Base-by-base conservation (phyloP, 1,284 basidiomycete genomes). In the Microbotryum silenes-acaulis region DNA sequence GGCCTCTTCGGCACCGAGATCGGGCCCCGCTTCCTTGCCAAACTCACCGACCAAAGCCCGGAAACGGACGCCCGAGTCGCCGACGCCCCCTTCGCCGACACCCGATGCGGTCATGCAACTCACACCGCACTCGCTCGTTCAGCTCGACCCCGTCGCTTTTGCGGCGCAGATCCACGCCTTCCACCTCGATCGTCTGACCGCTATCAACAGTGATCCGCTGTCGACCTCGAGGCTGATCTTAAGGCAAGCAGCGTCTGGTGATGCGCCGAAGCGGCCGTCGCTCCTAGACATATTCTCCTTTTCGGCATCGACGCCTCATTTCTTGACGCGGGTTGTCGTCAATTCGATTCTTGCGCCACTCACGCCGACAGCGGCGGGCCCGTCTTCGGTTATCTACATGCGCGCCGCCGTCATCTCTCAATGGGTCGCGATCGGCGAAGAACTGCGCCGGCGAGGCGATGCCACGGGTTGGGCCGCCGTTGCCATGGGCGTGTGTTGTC, bases 381-480 rank as follows among this genome's bases (percentile, higher is more conserved):
- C 47, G n/a, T 42, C 56, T 14, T 49, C 47, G n/a, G 23, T 33
- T 0, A 29, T 44, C 7, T 84, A 86, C 70, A 81, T 83, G 0
- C 79, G 87, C 16, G 84, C 85, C 8, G 85, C 86, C 63, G 79
- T 86, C 6, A 83, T 89, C 53, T 80, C 81, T 0, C 78, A 81
- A 0, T 89, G 88, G 87, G 81, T 81, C 7, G 78, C 80, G 55
- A 77, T 88, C 4, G 88, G 83, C 2, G 88, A 89, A 69, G 71
- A 84, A 48, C 85, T 85, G 60, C 79, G 86, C 6, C 71, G 78
- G 23, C 78, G 77, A 4, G 87, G 88, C 0, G 87, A 89, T 67
- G 84, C 85, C 66, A 85, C 84, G 67, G 83, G 86, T 6, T 89
- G 86, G 85, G 80, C 78, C 21, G 87, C 87, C 3, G 84, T 89